Conservation (phyloP, 1,284 basidiomycete genomes). For the Trichosporon ovoides region DNA sequence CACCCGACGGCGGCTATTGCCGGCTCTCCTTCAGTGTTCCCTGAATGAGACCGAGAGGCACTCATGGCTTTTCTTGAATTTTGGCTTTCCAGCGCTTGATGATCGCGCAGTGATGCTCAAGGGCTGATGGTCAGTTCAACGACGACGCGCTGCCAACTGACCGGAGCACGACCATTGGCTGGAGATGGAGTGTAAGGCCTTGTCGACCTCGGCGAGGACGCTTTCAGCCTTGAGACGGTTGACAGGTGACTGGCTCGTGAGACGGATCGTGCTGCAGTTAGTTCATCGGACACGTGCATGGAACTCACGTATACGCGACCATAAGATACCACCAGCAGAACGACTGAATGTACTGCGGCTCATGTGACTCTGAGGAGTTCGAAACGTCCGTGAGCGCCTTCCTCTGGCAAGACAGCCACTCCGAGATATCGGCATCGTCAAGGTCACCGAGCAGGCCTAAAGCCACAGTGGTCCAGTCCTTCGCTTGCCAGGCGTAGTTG, state of each 20-base stretch:
- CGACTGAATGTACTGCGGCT: slow-evolving; percentile 6
- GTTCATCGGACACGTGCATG: neutral
- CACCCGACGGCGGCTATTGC: neutral
- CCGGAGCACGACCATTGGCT: slow-evolving; percentile 12
- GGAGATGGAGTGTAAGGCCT: slow-evolving; percentile 3
- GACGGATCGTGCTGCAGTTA: neutral
- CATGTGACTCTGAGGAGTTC: neutral
- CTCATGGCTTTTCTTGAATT: neutral
- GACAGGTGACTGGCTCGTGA: neutral
- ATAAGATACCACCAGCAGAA: slow-evolving; percentile 24
- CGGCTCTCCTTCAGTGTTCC: neutral
- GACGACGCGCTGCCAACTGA: neutral
- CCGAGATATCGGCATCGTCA: neutral
- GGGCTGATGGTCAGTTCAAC: neutral
- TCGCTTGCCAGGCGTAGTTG: slow-evolving; percentile 27
- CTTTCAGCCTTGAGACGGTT: neutral
- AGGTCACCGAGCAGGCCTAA: slow-evolving; percentile 11
- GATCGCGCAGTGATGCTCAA: slow-evolving; percentile 8
- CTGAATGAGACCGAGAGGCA: neutral
- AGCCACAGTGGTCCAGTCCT: slow-evolving; percentile 23
- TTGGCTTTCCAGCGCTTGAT: neutral
- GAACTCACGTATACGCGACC: slow-evolving; percentile 22
- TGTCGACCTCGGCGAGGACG: slow-evolving; percentile 7
- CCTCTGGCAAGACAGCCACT: slow-evolving; percentile 8
- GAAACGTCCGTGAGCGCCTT: slow-evolving; percentile 5